phyloP scores from a whole-genome alignment of 176 grass and related monocot genomes.

The Puccinellia tenuiflora region DNA sequence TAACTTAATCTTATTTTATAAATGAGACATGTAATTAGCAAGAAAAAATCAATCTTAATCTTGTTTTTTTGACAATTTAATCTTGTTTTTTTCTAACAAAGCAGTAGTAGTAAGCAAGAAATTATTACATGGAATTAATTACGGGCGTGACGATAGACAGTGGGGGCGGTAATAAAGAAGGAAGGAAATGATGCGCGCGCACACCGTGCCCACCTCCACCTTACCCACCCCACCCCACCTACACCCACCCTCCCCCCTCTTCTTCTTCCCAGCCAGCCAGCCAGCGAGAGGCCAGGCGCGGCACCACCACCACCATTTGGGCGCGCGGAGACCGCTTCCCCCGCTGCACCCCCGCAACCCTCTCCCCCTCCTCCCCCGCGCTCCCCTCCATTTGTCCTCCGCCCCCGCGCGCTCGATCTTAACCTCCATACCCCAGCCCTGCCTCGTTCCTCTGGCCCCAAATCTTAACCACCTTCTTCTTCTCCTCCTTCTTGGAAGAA shows the following conservation, averaged over 20 bases:
- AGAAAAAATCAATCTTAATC: too few relatives aligned
- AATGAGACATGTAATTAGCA: too few relatives aligned
- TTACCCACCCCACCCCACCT: conserved; percentile 8
- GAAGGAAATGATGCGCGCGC: conserved; percentile 55
- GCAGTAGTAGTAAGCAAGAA: too few relatives aligned
- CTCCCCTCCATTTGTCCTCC: conserved; percentile 39
- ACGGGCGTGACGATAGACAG: too few relatives aligned
- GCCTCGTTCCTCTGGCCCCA: not conserved
- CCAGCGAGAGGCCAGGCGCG: not conserved
- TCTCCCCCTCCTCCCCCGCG: conserved; percentile 29
- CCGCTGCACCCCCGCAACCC: conserved; percentile 15
- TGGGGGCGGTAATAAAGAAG: conserved; percentile 33
- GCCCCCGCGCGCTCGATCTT: conserved; percentile 25
- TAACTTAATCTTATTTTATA: too few relatives aligned
- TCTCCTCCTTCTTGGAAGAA: not conserved
- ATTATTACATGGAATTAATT: too few relatives aligned
- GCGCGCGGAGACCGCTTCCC: conserved; percentile 46
- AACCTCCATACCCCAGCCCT: conserved; percentile 12
- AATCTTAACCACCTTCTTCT: not conserved
- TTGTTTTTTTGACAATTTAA: too few relatives aligned
- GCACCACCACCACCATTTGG: conserved; percentile 24
- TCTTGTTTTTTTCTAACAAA: too few relatives aligned
- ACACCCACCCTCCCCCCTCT: not conserved
- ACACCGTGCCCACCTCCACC: conserved; percentile 23
- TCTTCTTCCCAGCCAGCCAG: not conserved